Evolutionary conservation across 345 rosid genomes (phyloP), one percentile per base, ranked within the genome.

Genomic region (Excoecaria cochinchinensis): DNA sequence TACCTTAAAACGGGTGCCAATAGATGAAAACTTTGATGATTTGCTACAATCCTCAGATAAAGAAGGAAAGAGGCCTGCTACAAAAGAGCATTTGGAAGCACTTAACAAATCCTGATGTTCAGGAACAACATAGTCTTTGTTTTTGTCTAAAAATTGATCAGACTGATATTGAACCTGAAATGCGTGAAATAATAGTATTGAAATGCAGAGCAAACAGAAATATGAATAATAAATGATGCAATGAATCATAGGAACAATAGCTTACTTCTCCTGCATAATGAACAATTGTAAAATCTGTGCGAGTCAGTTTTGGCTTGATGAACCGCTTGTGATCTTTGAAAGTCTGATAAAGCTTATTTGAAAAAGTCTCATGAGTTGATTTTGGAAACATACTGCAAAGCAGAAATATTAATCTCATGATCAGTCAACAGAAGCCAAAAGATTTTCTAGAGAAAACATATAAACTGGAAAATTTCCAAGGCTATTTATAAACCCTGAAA

Each of bases 181-280:
- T 82, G 70, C 76, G 80, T 44, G 77, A 44, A 70, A 81, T 60
- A 46, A 78, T 72, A 69, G 59, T 59, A 53, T 73, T 79, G 58
- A 58, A 67, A 38, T 50, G 70, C 59, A 67, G 50, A 11, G 22
- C 19, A 71, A 64, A 15, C 59, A 15, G 59, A 21, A 46, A 46
- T 56, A 57, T 42, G 55, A 44, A 76, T 11, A 65, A 62, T 4
- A 55, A 17, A 38, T 70, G 42, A 69, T 42, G 55, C 44, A 53
- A 51, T 52, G 68, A 77, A 66, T 58, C 39, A 25, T 38, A 65
- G 77, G 50, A 79, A 69, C 56, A 64, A 60, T 8, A 77, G 68
- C 85, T 85, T 73, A 91, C 97, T 82, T 95, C 97, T 81, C 99
- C 97, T 66, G 97, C 99, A 80, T 91, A 95, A 81, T 92, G 99